Evolutionary conservation across 139 green algal species (phyloP), one percentile per base, ranked within the genome.

Genomic region (Mesostigma viride): DNA sequence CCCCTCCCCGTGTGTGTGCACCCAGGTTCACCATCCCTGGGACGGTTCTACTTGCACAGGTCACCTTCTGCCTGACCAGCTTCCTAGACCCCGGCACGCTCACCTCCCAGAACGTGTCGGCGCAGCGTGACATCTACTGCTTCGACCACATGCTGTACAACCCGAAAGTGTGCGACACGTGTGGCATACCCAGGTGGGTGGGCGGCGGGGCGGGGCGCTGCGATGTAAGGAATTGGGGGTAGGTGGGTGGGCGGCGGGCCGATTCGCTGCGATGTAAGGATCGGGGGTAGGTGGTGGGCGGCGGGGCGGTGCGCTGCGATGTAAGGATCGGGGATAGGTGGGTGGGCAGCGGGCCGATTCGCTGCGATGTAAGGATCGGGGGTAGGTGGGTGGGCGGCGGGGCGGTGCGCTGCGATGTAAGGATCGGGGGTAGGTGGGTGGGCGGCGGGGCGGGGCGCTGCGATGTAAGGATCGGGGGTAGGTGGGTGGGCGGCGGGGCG

Each of bases 71-170:
- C 20, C 14, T 65, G 26, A 64, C 66, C 11, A 46, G 27, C 58
- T 40, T 72, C 8, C 58, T 20, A 1, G 66, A 72, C 66, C 66
- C 66, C 35, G 66, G 66, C n/a, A 45, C 30, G 14, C 17, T 74
- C 58, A 74, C 68, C 32, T 17, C 40, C 44, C 22, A 3, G 22
- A 71, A 71, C 56, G 47, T 71, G 5, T 17, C 3, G 8, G 11
- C 6, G 3, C 24, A 71, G 28, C 33, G 64, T 27, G 8, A 2
- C 8, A n/a, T 48, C 20, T 71, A 53, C 65, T 22, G 3, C 3
- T 65, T 31, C 34, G 65, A 71, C 34, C 3, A 30, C 32, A 26
- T 63, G 22, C 40, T 70, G 3, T 70, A 70, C 31, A 26, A 62
- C 3, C 20, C 33, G 22, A 70, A 62, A 20, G 20, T 36, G 4